Percentiles rank a stretch among this genome's conserved stretches.
phyloP scores from a whole-genome alignment of 148 eudicot species.

The Diospyros lotus region DNA sequence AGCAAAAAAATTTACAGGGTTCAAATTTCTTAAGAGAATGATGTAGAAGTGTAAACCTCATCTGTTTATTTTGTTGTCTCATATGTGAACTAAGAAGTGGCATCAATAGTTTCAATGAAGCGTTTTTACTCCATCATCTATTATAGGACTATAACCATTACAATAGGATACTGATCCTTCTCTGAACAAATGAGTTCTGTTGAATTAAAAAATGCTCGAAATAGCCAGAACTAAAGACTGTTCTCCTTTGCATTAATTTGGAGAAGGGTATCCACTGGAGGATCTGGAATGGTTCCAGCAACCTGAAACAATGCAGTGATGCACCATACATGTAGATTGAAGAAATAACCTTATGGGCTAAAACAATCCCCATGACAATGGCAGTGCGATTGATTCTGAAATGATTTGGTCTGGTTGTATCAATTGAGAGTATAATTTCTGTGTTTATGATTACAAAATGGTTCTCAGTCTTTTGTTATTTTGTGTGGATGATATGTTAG shows the following conservation, averaged over 20 bases:
- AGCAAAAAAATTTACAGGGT: not conserved
- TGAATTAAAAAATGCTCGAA: not conserved
- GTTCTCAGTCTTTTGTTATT: no score
- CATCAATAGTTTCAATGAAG: not conserved
- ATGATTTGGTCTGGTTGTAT: no score
- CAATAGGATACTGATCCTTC: not conserved
- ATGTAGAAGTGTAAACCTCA: not conserved
- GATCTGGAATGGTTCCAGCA: no score
- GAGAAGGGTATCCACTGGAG: not conserved
- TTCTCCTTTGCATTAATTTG: not conserved
- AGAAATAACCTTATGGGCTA: no score
- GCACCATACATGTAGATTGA: no score
- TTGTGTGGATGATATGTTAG: no score
- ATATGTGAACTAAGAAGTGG: not conserved
- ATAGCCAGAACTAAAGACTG: not conserved
- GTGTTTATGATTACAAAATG: no score
- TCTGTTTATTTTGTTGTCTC: not conserved
- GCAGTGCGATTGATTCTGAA: no score
- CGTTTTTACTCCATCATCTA: not conserved
- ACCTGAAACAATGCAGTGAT: no score
- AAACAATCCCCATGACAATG: no score
- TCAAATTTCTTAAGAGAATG: not conserved
- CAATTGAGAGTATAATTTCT: no score
- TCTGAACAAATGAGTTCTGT: not conserved
- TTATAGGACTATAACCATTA: not conserved